Evolutionary conservation across 1,139 yeast species (phyloP).

Genomic region (Hansenula lynferdii): DNA sequence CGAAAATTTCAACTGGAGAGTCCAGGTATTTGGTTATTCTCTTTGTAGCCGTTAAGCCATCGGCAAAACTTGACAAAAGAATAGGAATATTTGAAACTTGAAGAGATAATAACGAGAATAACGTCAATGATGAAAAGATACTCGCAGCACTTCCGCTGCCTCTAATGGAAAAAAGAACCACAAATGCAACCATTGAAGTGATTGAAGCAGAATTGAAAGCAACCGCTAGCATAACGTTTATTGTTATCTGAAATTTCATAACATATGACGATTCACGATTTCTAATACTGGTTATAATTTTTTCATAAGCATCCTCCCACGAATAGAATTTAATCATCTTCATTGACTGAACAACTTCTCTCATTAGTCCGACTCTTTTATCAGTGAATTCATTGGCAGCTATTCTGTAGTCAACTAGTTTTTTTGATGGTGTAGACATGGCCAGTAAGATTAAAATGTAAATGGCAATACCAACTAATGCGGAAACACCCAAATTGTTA

Average conservation of each 20-base stretch:
- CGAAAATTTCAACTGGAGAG: conserved; percentile 32
- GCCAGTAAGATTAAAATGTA: conserved; percentile 29
- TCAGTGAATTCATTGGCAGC: conserved; percentile 44
- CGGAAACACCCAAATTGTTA: conserved; percentile 65
- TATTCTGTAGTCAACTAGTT: conserved; percentile 36
- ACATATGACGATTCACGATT: conserved; percentile 39
- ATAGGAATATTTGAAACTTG: conserved; percentile 64
- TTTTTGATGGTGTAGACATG: conserved; percentile 29
- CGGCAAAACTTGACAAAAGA: conserved; percentile 47
- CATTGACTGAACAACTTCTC: conserved; percentile 47
- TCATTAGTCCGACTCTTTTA: conserved; percentile 42
- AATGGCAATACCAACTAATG: conserved; percentile 59
- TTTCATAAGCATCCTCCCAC: conserved; percentile 55
- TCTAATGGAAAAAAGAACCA: conserved; percentile 53
- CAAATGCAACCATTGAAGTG: conserved; percentile 66
- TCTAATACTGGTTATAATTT: conserved; percentile 37
- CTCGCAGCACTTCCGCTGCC: conserved; percentile 51
- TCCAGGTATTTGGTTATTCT: conserved; percentile 51
- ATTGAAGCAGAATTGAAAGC: conserved; percentile 56
- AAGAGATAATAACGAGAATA: conserved; percentile 63
- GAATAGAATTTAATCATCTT: conserved; percentile 52
- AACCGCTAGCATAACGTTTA: conserved; percentile 52
- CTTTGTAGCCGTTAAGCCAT: conserved; percentile 53
- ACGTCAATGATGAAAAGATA: conserved; percentile 70
- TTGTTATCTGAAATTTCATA: conserved; percentile 40